Base-by-base conservation (phyloP, 345 rosid genomes). In the Conringia planisiliqua region DNA sequence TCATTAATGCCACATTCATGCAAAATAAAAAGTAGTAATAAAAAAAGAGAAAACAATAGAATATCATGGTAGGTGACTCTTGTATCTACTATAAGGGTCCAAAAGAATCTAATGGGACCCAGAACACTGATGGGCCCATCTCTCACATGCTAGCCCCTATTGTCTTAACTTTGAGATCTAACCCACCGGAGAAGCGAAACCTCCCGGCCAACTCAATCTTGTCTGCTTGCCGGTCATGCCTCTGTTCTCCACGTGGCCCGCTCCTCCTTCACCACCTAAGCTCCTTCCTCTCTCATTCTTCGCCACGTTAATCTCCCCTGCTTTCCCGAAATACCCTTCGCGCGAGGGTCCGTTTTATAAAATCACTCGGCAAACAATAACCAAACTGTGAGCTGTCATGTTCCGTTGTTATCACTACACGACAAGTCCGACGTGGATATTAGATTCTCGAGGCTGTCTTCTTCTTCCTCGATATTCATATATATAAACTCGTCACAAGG, bases 301-400 rank as follows among this genome's bases (percentile, higher is more conserved):
- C 76, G 76, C 76, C 80, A 77, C 80, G 80, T 77, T 71, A 10
- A 11, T 10, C 44, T 59, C 44, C 26, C 67, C 66, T 24, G 13
- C 5, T 13, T 62, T 39, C 66, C 66, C 67, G 67, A 62, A 24
- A 24, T 62, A 40, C 36, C 67, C 51, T n/a, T 14, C 4, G 29
- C 44, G 26, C 4, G 5, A 36, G 35, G 65, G 66, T 6, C 29
- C 11, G 5, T n/a, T 16, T 24, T 4, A 17, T 29, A 14, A 42
- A 14, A 13, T 20, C 62, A 57, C 4, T 30, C 24, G 11, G 24
- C 3, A 32, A 17, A 55, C 64, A 59, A 5, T 68, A 47, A 52
- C 54, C 57, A 9, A 62, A n/a, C 71, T 72, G 4, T 57, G 58
- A 57, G 80, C 57, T 77, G 80, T 77, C 72, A 77, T 77, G 80